Percentiles rank a stretch among this genome's conserved stretches.
phyloP scores from a whole-genome alignment of 208 protist species.

The Trypanosomatidae sp. region DNA sequence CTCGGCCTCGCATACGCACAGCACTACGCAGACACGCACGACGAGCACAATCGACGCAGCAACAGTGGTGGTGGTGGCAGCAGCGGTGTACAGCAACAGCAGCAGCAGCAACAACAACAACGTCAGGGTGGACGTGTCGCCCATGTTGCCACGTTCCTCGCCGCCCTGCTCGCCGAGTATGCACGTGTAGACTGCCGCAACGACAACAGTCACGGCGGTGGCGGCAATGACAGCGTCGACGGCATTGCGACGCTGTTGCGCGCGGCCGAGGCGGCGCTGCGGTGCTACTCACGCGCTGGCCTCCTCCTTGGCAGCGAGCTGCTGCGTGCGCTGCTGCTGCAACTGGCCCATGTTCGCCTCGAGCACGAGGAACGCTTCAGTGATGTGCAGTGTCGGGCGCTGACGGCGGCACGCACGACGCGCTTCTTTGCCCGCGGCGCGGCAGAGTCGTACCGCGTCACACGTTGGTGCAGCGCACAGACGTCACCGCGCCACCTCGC shows the following conservation, averaged over 20 bases:
- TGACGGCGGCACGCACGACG: constrained; percentile 17
- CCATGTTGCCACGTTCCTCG: constrained; percentile 32
- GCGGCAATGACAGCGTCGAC: no score
- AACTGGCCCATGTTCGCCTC: constrained; percentile 23
- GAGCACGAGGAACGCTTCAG: constrained; percentile 67
- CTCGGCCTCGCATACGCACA: constrained; percentile 30
- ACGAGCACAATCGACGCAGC: no score
- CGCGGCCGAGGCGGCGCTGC: constrained; percentile 39
- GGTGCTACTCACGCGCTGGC: constrained; percentile 16
- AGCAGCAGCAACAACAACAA: no score
- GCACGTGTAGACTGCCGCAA: no score
- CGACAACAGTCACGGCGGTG: no score
- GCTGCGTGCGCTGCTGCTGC: constrained; percentile 30
- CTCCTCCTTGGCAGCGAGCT: constrained; percentile 52
- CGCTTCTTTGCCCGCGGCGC: constrained; percentile 41
- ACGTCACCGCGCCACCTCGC: constrained; percentile 10
- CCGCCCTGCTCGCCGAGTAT: constrained; percentile 47
- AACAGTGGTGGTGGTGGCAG: no score
- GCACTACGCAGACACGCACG: no score
- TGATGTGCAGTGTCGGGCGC: constrained; percentile 26
- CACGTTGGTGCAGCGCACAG: constrained; percentile 22
- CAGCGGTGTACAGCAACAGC: no score
- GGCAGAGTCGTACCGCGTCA: constrained; percentile 51
- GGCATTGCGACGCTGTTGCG: no score
- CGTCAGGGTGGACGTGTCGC: no score